Conservation (phyloP, 225 moss, liverwort and hornwort species). For the Takakia lepidozioides region DNA sequence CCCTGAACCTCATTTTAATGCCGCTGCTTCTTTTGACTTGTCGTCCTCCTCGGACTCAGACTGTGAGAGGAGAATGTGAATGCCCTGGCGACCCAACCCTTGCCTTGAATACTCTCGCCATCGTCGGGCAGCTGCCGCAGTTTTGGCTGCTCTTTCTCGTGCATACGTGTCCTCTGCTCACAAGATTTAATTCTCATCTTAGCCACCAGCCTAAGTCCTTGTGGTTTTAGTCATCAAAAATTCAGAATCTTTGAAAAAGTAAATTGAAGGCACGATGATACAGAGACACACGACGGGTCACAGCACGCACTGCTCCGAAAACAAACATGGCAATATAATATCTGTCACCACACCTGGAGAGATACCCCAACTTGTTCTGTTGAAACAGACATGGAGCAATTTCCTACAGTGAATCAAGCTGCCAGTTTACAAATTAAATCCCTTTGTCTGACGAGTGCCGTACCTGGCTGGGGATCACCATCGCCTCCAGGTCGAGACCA, state of each 20-base stretch:
- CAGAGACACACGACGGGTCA: no score
- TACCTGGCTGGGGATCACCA: constrained; percentile 74
- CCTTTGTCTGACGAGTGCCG: no score
- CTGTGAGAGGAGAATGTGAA: constrained; percentile 32
- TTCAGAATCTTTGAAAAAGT: no score
- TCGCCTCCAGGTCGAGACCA: constrained; percentile 55
- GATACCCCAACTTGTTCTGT: no score
- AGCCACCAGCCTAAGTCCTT: no score
- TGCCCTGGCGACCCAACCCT: constrained; percentile 41
- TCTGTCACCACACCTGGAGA: no score
- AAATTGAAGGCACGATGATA: no score
- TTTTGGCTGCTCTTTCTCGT: constrained; percentile 76
- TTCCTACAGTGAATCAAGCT: neutral
- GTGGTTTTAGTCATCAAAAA: no score
- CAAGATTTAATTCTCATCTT: neutral
- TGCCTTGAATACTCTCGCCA: constrained; percentile 95
- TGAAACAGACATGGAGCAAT: neutral
- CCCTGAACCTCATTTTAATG: constrained; percentile 15
- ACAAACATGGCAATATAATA: no score
- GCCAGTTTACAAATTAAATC: neutral
- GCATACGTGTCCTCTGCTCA: constrained; percentile 56
- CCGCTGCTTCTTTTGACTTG: constrained; percentile 14
- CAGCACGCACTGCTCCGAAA: no score
- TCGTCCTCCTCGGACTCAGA: constrained; percentile 19
- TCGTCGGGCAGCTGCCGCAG: constrained; percentile 84